These are phyloP conservation scores for Leccinum insolens DNA, from an alignment of 1,284 basidiomycete species.

Conservation along the genomic window DNA sequence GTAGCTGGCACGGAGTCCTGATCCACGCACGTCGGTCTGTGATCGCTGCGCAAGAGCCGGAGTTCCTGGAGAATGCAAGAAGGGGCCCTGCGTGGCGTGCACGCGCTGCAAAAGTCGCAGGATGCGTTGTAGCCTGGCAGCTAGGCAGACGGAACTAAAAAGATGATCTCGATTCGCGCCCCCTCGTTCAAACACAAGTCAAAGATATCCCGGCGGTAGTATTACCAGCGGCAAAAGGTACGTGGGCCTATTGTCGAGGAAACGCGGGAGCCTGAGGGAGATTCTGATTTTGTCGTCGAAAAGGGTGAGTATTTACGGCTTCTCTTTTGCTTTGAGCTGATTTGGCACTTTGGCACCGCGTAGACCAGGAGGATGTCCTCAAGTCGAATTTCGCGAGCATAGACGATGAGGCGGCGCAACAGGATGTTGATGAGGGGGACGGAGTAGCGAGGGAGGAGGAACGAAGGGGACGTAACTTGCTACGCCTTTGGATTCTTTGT, in stretches of 20 bases:
- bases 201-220: not conserved
- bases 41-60: not conserved
- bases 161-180: not conserved
- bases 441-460: not conserved
- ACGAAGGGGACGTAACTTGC: not conserved
- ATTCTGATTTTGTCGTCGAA: slow-evolving; percentile 66
- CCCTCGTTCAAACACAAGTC: not conserved
- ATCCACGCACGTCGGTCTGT: not conserved
- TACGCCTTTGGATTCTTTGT: not conserved
- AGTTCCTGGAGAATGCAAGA: not conserved
- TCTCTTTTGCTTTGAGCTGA: not conserved
- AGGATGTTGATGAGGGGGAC: not conserved
- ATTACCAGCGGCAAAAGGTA: not conserved
- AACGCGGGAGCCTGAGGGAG: slow-evolving; percentile 65
- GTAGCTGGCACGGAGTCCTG: not conserved
- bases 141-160: not conserved
- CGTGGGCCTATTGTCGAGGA: slow-evolving; percentile 38
- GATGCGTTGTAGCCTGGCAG: not conserved
- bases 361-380: slow-evolving; percentile 79
- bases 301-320: slow-evolving; percentile 45
- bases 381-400: slow-evolving; percentile 83
- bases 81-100: not conserved
- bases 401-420: slow-evolving; percentile 65
- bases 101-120: not conserved
- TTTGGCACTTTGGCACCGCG: not conserved